These are phyloP conservation scores for Suillus spraguei DNA, from an alignment of 768 basidiomycete species.

Conservation along the genomic window DNA sequence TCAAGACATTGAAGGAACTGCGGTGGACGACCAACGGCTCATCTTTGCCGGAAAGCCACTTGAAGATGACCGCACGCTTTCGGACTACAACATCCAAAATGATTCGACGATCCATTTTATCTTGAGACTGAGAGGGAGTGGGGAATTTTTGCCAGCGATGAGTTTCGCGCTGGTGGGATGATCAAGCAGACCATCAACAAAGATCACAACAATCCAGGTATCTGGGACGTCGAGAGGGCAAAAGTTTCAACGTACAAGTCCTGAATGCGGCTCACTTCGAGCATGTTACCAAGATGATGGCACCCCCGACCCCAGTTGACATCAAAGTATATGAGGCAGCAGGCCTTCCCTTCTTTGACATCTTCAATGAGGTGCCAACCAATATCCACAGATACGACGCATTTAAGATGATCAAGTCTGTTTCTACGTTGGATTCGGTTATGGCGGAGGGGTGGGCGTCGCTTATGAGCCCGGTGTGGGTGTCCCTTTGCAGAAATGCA, in stretches of 20 bases:
- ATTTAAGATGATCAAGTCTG: background rate
- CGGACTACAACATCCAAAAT: slow-evolving; percentile 72
- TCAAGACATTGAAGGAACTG: slow-evolving; percentile 74
- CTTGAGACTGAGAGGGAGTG: background rate
- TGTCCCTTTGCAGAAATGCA: background rate
- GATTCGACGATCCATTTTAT: slow-evolving; percentile 64
- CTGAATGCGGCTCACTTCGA: slow-evolving; percentile 1
- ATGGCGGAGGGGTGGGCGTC: background rate
- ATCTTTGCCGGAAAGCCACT: slow-evolving; percentile 89
- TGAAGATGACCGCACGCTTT: slow-evolving; percentile 48
- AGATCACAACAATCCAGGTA: background rate
- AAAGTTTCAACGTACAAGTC: slow-evolving; percentile 5
- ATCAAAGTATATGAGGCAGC: background rate
- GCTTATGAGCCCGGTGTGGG: background rate
- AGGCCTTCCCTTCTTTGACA: slow-evolving; percentile 2
- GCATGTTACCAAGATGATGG: slow-evolving; percentile 4
- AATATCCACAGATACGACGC: background rate
- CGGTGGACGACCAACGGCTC: slow-evolving; percentile 76
- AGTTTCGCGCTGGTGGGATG: background rate
- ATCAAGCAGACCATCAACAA: background rate
- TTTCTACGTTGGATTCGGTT: background rate
- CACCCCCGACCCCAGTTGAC: slow-evolving; percentile 2
- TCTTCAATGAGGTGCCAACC: slow-evolving; percentile 4
- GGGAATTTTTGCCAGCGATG: background rate
- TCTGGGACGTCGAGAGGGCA: background rate